Base-by-base conservation (phyloP, 495 filamentous ascomycete genomes). In the Neurospora sublineolata region DNA sequence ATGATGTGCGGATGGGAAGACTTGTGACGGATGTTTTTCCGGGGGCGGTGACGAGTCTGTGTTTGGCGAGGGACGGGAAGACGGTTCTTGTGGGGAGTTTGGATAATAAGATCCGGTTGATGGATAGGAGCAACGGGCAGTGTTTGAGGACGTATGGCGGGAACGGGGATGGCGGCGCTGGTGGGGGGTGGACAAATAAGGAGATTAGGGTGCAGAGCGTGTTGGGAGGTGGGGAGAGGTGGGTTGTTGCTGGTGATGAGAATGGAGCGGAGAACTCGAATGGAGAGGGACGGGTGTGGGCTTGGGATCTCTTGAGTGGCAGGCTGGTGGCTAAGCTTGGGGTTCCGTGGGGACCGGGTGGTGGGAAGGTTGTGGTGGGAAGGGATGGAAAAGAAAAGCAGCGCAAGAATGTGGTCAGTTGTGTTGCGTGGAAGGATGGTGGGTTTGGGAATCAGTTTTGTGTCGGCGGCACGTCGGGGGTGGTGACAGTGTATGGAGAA, bases 301-400 rank as follows among this genome's bases (percentile, higher is more conserved):
- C 89, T 14, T 98, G 94, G 93, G 94, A 97, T 86, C 78, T 97
- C n/a, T 75, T 97, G 68, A 91, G 84, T 44, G 94, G 93, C 2
- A 87, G 89, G 69, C 76, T 91, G 44, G 83, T 90, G 69, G 85
- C 88, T 33, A 87, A 83, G 69, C 75, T 94, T 60, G 78, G 84
- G 44, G 89, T 87, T 77, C 88, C 87, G 79, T 81, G 85, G 83
- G 73, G 88, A 80, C 89, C 85, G 12, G 90, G 86, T 81, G 83
- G 78, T 38, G 82, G 75, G 68, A 86, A 81, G 81, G 85, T 73
- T 76, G 80, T 80, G 67, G 80, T 83, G 12, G 83, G 84, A n/a
- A 79, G 78, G 64, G 85, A 86, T 73, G 85, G 85, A 5, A 84
- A 83, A 75, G 82, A 83, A 69, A 87, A 84, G 77, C 82, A 84